Base-by-base conservation (phyloP, 2,329 filamentous ascomycete species). In the Alternaria arborescens region DNA sequence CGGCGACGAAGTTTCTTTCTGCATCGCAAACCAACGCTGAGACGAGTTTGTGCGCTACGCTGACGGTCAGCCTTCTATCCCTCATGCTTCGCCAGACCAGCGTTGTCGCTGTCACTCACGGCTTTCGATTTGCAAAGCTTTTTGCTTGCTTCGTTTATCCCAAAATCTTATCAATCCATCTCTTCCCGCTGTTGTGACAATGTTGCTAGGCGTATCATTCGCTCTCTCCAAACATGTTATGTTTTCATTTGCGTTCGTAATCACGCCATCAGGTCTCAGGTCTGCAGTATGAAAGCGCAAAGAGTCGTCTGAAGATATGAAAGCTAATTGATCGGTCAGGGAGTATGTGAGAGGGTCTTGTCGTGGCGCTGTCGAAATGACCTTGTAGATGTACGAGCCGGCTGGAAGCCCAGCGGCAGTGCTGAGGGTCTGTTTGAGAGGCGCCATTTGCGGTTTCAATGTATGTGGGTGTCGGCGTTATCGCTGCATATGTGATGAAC, bases 251-350 rank as follows among this genome's bases (percentile, higher is more conserved):
- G 83, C 80, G 10, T 85, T 86, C 36, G 76, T 73, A 48, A 87
- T 78, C 8, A 79, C 79, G 52, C 81, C 80, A 26, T 84, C 67
- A 3, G 86, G 83, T 0, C 86, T 82, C 3, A 81, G 74, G 55
- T 82, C 82, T 24, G 93, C 80, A 24, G 82, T 84, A 1, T 93
- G 85, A 18, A 92, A 78, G 28, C 87, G 85, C 20, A 94, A 81
- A n/a, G 82, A 84, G 77, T 92, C 87, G 78, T 93, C 89, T 0
- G 91, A 92, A 3, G 88, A 86, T 58, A 91, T 90, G 16, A 87
- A 84, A 2, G 86, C 87, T 41, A 91, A 82, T 5, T 74, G 68
- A 36, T 75, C 71, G 38, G 68, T 71, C 55, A 68, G 62, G 1
- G 64, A 67, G 62, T 74, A 77, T 32, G 68, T 74, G 56, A 77